A percentile compares a stretch with the other conserved stretches of the same genome.
Evolutionary conservation across 106 monocot genomes (phyloP).

Genomic region (Apostasia shenzhenica): DNA sequence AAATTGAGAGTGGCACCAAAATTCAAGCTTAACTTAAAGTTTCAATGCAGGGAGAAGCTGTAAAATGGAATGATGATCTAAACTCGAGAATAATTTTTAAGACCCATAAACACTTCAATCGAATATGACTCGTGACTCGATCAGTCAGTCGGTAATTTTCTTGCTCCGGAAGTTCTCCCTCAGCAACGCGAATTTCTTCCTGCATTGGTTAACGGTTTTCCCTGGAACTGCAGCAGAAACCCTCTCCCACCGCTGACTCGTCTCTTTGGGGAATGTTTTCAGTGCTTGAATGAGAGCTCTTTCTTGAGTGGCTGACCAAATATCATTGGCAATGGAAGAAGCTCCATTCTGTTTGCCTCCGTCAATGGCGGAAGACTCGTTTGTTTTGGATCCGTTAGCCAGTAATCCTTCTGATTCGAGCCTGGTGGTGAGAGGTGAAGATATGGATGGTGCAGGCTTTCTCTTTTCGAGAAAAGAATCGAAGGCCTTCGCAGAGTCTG

Average conservation of each 20-base stretch:
- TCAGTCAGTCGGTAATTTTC: slow-evolving; percentile 37
- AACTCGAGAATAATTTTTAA: too few relatives aligned
- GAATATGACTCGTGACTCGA: background rate
- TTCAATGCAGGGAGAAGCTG: too few relatives aligned
- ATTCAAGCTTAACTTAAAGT: too few relatives aligned
- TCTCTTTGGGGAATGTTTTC: slow-evolving; percentile 88
- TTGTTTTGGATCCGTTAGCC: slow-evolving; percentile 1
- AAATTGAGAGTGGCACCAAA: too few relatives aligned
- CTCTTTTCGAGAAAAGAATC: slow-evolving; percentile 91
- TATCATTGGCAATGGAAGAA: slow-evolving; percentile 40
- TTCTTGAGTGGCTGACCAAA: slow-evolving; percentile 60
- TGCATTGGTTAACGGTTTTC: slow-evolving; percentile 82
- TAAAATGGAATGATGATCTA: too few relatives aligned
- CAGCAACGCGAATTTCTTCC: slow-evolving; percentile 76
- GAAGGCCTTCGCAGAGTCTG: slow-evolving; percentile 79
- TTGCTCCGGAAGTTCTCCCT: slow-evolving; percentile 82
- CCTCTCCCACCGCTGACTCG: slow-evolving; percentile 80
- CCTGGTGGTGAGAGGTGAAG: slow-evolving; percentile 75
- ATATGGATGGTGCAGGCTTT: slow-evolving; percentile 56
- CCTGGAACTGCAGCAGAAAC: slow-evolving; percentile 74
- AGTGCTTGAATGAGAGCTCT: slow-evolving; percentile 83
- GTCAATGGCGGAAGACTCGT: background rate
- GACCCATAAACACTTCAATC: too few relatives aligned
- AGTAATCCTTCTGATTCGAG: slow-evolving; percentile 33
- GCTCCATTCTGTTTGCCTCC: slow-evolving; percentile 16